These are phyloP conservation scores for Paramecium biaurelia DNA, from an alignment of 73 alveolate species.

Conservation along the genomic window DNA sequence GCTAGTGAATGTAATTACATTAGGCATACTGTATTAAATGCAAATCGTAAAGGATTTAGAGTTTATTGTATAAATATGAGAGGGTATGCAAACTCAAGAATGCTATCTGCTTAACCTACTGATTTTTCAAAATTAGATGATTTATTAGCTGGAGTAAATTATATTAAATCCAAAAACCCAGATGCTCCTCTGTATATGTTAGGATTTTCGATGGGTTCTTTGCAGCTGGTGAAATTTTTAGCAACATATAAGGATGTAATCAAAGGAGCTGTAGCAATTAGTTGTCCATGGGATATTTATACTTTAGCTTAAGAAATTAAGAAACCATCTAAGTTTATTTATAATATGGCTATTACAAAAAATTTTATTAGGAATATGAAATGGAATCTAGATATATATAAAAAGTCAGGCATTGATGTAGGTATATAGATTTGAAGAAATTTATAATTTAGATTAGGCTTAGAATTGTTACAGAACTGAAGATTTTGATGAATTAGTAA, in stretches of 20 bases:
- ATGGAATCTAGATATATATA: constrained; percentile 6
- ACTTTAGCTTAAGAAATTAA: neutral
- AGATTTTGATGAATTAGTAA: constrained; percentile 9
- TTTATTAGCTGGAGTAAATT: constrained; percentile 8
- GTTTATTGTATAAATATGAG: constrained; percentile 37
- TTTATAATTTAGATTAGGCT: neutral
- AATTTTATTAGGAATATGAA: constrained; percentile 5
- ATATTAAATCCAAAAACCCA: neutral
- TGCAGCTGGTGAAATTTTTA: neutral
- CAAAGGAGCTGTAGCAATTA: neutral
- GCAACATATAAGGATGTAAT: neutral
- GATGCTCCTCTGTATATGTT: neutral
- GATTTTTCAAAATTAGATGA: constrained; percentile 30
- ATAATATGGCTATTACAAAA: constrained; percentile 39
- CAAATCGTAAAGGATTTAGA: neutral
- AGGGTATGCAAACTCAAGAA: constrained; percentile 34
- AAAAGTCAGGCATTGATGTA: neutral
- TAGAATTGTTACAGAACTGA: neutral
- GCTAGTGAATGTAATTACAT: constrained; percentile 44
- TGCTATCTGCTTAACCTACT: neutral
- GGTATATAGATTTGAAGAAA: neutral
- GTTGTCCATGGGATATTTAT: constrained; percentile 3
- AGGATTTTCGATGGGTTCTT: constrained; percentile 42
- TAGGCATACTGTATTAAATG: constrained; percentile 28
- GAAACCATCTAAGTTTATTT: constrained; percentile 1